phyloP scores from a whole-genome alignment of 140 eudicot genomes.

The Ambrosia hybrid region DNA sequence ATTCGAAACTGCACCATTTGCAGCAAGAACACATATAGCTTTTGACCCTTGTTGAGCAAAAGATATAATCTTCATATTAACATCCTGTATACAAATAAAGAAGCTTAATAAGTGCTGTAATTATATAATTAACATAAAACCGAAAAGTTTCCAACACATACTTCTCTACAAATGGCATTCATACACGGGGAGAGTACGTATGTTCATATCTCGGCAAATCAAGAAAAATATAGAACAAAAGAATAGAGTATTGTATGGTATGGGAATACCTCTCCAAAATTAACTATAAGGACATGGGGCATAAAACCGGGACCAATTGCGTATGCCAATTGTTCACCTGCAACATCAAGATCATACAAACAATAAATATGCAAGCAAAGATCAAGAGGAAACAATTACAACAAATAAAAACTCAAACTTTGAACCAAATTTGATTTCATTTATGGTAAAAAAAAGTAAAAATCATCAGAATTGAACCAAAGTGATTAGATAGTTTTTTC shows the following conservation, averaged over 20 bases:
- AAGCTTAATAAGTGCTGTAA: neutral
- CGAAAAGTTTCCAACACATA: too few relatives aligned
- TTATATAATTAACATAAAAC: neutral
- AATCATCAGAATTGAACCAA: neutral
- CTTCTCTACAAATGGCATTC: too few relatives aligned
- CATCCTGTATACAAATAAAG: constrained; percentile 45
- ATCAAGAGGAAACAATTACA: neutral
- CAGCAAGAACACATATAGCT: constrained; percentile 58
- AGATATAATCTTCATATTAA: constrained; percentile 53
- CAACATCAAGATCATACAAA: constrained; percentile 23
- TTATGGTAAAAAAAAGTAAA: neutral
- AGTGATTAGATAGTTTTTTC: neutral
- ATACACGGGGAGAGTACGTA: neutral
- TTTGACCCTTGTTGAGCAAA: too few relatives aligned
- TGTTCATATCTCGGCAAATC: neutral
- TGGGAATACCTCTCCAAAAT: constrained; percentile 80
- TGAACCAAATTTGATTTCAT: constrained; percentile 4
- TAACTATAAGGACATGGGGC: constrained; percentile 81
- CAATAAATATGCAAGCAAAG: constrained; percentile 11
- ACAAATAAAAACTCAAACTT: constrained; percentile 10
- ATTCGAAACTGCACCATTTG: constrained; percentile 57
- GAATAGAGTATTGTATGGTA: neutral
- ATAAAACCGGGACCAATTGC: constrained; percentile 65
- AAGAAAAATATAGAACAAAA: neutral
- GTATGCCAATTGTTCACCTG: constrained; percentile 45